phyloP scores from a whole-genome alignment of 371 early-diverging fungal genomes.

The Catenaria anguillulae region DNA sequence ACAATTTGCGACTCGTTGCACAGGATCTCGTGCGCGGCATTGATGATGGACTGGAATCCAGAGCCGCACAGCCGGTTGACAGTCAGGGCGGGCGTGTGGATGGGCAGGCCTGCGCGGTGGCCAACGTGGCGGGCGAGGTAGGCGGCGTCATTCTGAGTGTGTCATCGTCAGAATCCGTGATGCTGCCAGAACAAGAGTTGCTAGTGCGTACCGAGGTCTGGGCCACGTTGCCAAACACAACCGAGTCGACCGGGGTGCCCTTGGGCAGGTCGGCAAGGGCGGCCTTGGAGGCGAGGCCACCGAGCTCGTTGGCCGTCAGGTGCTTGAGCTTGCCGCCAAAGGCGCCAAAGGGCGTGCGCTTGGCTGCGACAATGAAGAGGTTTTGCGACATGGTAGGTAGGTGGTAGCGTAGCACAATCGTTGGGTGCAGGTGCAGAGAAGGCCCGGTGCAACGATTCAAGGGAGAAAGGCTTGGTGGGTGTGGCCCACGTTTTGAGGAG shows the following conservation, averaged over 20 bases:
- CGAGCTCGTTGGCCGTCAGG: constrained; percentile 76
- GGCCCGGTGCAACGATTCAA: too few species aligned
- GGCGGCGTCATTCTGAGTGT: constrained; percentile 50
- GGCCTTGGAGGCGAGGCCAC: constrained; percentile 79
- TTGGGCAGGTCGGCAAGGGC: constrained; percentile 60
- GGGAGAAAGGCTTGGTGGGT: too few species aligned
- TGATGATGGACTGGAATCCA: constrained; percentile 87
- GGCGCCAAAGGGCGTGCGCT: constrained; percentile 57
- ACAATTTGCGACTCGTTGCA: constrained; percentile 70
- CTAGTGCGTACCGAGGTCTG: constrained; percentile 49
- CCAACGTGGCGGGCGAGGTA: constrained; percentile 89
- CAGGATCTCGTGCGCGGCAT: constrained; percentile 77
- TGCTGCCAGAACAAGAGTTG: too few species aligned
- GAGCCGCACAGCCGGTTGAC: constrained; percentile 93
- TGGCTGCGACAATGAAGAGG: too few species aligned
- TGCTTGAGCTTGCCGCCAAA: constrained; percentile 74
- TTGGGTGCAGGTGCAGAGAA: too few species aligned
- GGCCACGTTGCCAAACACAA: constrained; percentile 88
- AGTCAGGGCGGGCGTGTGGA: constrained; percentile 69
- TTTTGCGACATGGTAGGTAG: too few species aligned
- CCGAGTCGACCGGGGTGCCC: constrained; percentile 61
- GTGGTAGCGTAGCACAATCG: too few species aligned
- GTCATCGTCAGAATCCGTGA: too few species aligned
- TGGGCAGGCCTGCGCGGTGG: constrained; percentile 64
- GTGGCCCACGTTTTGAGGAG: too few species aligned